These are phyloP conservation scores for Pichia sp. DNA, from an alignment of 1,139 yeast genomes.

Conservation along the genomic window DNA sequence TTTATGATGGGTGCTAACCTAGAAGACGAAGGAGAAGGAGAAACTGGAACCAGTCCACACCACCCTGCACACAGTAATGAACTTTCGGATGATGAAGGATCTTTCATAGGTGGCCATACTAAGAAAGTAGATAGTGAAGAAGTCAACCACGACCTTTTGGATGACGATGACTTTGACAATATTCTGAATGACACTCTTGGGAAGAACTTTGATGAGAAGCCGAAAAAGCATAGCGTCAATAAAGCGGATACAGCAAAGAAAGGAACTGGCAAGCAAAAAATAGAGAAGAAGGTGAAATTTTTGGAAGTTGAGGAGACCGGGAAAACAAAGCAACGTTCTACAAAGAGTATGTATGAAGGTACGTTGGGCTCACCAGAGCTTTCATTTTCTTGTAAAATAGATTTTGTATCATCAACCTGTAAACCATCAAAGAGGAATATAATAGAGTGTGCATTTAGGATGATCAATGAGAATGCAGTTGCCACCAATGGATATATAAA, in stretches of 20 bases:
- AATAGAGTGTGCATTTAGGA: conserved; percentile 22
- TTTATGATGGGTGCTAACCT: neutral
- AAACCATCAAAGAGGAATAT: conserved; percentile 27
- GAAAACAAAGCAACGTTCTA: conserved; percentile 4
- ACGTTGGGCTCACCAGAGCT: conserved; percentile 19
- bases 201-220: neutral
- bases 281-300: neutral
- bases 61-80: neutral
- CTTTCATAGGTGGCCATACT: neutral
- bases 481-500: conserved; percentile 37
- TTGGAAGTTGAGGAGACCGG: neutral
- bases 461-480: conserved; percentile 33
- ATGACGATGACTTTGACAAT: conserved; percentile 27
- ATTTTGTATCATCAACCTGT: conserved; percentile 37
- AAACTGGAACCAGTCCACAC: neutral
- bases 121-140: neutral
- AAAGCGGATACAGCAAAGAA: neutral
- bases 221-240: neutral
- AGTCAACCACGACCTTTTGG: neutral
- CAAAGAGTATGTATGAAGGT: conserved; percentile 24
- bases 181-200: conserved; percentile 16
- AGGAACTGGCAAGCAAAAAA: neutral
- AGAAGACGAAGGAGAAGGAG: neutral
- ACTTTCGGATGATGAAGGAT: neutral
- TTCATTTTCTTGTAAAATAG: conserved; percentile 35